Conservation (phyloP, 495 filamentous ascomycete genomes). For the Paragyromitra xinjiangensis region DNA sequence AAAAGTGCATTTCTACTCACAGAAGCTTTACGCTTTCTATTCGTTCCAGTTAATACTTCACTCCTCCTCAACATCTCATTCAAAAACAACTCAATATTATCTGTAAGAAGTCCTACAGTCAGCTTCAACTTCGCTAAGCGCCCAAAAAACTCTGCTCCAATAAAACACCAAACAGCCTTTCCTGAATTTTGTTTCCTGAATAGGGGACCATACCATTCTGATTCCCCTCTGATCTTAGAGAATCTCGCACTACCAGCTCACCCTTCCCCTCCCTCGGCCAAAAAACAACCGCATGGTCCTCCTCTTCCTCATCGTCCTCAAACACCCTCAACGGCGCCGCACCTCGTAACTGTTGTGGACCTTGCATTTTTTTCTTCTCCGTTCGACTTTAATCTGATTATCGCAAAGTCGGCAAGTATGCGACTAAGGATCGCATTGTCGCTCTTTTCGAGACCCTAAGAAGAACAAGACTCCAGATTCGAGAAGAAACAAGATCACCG, state of each 20-base stretch:
- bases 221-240: neutral
- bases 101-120: conserved; percentile 20
- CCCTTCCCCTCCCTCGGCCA: conserved; percentile 11
- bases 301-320: neutral
- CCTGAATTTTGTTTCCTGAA: neutral
- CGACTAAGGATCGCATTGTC: conserved; percentile 44
- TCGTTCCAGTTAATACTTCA: conserved; percentile 28
- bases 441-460: conserved; percentile 11
- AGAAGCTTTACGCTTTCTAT: conserved; percentile 52
- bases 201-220: conserved; percentile 41
- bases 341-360: conserved; percentile 18
- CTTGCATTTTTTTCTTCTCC: conserved; percentile 27
- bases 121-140: conserved; percentile 22
- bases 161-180: neutral
- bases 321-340: conserved; percentile 10
- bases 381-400: conserved; percentile 21
- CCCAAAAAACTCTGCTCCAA: conserved; percentile 3
- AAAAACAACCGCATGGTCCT: conserved; percentile 20
- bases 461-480: conserved; percentile 16
- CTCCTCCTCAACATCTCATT: conserved; percentile 48
- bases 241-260: conserved; percentile 11
- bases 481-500: conserved; percentile 7
- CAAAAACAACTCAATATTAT: conserved; percentile 39
- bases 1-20: conserved; percentile 28
- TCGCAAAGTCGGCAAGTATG: conserved; percentile 41